Evolutionary conservation across 2,329 filamentous ascomycete genomes (phyloP), one percentile per base, ranked within the genome.

Genomic region (Alternaria gaisen): DNA sequence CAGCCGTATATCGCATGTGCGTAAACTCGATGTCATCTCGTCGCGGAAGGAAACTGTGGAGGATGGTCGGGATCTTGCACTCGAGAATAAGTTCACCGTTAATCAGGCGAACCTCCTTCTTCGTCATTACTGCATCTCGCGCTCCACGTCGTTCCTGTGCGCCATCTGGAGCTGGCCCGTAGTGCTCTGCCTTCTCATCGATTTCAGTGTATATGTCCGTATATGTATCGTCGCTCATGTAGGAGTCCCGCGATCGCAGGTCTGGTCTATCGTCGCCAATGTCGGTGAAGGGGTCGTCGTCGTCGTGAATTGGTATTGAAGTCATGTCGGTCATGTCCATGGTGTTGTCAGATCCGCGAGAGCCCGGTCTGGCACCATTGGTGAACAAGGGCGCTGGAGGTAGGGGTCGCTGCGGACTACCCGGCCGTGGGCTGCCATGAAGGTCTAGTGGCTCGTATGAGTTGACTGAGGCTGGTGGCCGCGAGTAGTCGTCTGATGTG

Each of bases 21-120:
- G 95, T 99, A 78, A 99, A 99, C 76, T 99, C 95, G 64, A 94
- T 86, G 78, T 97, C 94, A 75, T 97, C 93, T 61, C 94, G 88
- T 16, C 94, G 88, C 0, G 96, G 96, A 63, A 99, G 82, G 81
- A 99, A 99, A 77, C 93, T 97, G 86, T 98, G 96, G 41, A 99
- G 84, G 69, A 98, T 99, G 0, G 95, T 99, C 0, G 96, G 95
- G 68, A 99, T 99, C 82, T 99, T 99, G 85, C 95, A 98, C 82
- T 99, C 95, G 47, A 99, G 85, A 60, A 99, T 94, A 54, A 99
- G 89, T 80, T 99, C 94, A 74, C 95, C 95, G 76, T 99, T 98
- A 85, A 98, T 96, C 44, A 99, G 87, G 72, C 93, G 90, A 56
- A 99, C 95, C 79, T 98, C 94, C 76, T 97, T 97, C 80, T 90